These are phyloP conservation scores for Podospora sp. DNA, from an alignment of 495 filamentous ascomycete species.

Conservation along the genomic window DNA sequence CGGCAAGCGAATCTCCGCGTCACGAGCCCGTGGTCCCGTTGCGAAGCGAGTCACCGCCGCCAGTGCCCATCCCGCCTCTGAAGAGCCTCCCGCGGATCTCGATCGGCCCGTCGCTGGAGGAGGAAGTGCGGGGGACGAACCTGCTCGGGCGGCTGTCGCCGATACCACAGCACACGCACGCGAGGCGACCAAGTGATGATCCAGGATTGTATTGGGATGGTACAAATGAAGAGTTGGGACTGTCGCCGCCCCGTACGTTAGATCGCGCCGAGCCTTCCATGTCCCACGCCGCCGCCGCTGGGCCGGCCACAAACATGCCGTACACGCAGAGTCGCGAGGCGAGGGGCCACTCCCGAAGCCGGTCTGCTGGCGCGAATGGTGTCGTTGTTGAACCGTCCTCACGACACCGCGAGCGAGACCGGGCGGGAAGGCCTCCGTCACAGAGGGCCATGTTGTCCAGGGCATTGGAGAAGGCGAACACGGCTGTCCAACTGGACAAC, in stretches of 20 bases:
- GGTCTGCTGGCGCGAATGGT: constrained; percentile 47
- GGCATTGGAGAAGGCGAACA: constrained; percentile 92
- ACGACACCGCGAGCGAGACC: constrained; percentile 36
- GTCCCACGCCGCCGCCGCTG: constrained; percentile 21
- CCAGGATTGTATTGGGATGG: constrained; percentile 32
- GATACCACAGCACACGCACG: constrained; percentile 9
- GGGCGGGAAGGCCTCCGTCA: constrained; percentile 51
- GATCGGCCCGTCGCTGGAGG: constrained; percentile 42
- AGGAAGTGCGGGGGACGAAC: constrained; percentile 35
- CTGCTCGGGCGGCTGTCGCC: constrained; percentile 25
- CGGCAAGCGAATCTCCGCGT: constrained; percentile 30
- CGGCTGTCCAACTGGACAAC: constrained; percentile 91
- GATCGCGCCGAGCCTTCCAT: constrained; percentile 18
- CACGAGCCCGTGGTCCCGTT: constrained; percentile 13
- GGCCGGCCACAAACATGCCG: constrained; percentile 29
- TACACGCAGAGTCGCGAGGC: constrained; percentile 40
- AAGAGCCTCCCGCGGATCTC: constrained; percentile 43
- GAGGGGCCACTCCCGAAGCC: constrained; percentile 52
- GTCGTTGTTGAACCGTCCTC: constrained; percentile 45
- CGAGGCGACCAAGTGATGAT: constrained; percentile 22
- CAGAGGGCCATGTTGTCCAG: constrained; percentile 93
- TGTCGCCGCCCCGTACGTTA: constrained; percentile 22
- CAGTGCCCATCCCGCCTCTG: constrained; percentile 32
- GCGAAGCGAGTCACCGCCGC: constrained; percentile 27
- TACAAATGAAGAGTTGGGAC: constrained; percentile 28